These are phyloP conservation scores for Flaveria sonorensis DNA, from an alignment of 129 eudicot genomes.

Conservation along the genomic window DNA sequence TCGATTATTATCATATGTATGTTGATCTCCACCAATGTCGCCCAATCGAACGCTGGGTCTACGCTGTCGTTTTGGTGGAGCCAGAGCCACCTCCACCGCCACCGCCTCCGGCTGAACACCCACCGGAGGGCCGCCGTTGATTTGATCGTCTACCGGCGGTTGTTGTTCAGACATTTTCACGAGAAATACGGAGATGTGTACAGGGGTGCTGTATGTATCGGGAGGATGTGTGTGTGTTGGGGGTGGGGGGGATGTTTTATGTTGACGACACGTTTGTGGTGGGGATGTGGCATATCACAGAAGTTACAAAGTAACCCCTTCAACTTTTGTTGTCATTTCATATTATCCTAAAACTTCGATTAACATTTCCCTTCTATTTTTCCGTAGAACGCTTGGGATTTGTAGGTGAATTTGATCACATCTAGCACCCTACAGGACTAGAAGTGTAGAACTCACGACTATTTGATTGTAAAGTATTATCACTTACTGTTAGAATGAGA, in stretches of 20 bases:
- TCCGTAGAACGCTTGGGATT: too few species aligned
- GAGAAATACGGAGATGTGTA: background rate
- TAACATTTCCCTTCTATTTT: background rate
- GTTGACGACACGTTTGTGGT: slow-evolving; percentile 1
- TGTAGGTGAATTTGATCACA: too few species aligned
- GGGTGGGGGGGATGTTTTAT: background rate
- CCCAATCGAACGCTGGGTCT: slow-evolving; percentile 92
- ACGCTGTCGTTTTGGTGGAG: slow-evolving; percentile 69
- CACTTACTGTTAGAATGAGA: too few species aligned
- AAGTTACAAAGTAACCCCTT: background rate
- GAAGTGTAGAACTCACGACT: too few species aligned
- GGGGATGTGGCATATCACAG: background rate
- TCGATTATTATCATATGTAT: slow-evolving; percentile 45
- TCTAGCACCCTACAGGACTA: too few species aligned
- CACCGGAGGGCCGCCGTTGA: slow-evolving; percentile 35
- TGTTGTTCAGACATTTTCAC: slow-evolving; percentile 55
- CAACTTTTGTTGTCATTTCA: background rate
- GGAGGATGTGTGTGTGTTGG: too few species aligned
- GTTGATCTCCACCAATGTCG: slow-evolving; percentile 77
- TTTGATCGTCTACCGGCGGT: slow-evolving; percentile 46
- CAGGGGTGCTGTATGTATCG: slow-evolving; percentile 6
- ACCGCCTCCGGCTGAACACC: slow-evolving; percentile 29
- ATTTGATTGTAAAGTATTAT: too few species aligned
- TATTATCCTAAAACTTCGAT: background rate
- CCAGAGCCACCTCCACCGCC: slow-evolving; percentile 33